Evolutionary conservation across 2,329 filamentous ascomycete genomes (phyloP).

Genomic region (Malbranchea zuffiana): DNA sequence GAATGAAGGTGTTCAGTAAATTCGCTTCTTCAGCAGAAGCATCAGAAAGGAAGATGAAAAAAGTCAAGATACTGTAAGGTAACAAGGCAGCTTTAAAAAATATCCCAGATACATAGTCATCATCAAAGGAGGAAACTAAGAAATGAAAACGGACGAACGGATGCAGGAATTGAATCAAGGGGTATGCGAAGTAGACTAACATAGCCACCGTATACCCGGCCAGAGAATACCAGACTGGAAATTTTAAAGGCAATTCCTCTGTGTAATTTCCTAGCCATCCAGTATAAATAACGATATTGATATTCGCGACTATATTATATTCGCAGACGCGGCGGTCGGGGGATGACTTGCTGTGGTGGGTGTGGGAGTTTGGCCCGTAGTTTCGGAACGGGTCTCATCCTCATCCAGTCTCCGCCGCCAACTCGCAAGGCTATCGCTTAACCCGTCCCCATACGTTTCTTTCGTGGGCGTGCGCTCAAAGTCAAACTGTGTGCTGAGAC

Average conservation of each 20-base stretch:
- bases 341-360: neutral
- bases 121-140: neutral
- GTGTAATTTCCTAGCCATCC: neutral
- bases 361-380: slow-evolving; percentile 14
- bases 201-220: neutral
- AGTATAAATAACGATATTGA: too few relatives aligned
- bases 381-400: slow-evolving; percentile 33
- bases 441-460: slow-evolving; percentile 31
- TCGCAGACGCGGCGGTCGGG: slow-evolving; percentile 1
- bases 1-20: too few relatives aligned
- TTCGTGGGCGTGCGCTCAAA: slow-evolving; percentile 54
- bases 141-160: neutral
- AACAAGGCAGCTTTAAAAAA: too few relatives aligned
- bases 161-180: neutral
- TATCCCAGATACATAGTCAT: too few relatives aligned
- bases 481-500: slow-evolving; percentile 79
- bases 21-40: too few relatives aligned
- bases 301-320: slow-evolving; percentile 5
- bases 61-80: too few relatives aligned
- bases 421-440: slow-evolving; percentile 63
- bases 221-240: slow-evolving; percentile 2
- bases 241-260: neutral
- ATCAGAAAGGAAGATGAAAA: too few relatives aligned
- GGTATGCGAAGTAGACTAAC: neutral
- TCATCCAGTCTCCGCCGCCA: slow-evolving; percentile 70